Percentiles rank a stretch among this genome's conserved stretches.
These are phyloP conservation scores for Mortierella sp. DNA, from an alignment of 371 early-diverging fungal genomes.

Conservation along the genomic window DNA sequence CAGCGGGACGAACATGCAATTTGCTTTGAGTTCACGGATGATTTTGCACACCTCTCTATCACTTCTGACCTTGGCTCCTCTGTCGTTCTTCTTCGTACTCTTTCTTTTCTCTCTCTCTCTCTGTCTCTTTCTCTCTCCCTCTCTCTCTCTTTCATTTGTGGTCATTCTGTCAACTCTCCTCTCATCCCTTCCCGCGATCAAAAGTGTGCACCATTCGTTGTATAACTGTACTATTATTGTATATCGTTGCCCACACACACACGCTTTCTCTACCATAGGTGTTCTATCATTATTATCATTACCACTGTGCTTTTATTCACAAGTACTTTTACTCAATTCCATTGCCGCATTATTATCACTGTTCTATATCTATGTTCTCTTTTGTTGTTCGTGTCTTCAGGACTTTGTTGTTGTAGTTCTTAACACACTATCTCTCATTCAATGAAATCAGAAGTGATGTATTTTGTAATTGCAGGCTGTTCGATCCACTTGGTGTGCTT, in stretches of 20 bases:
- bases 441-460: constrained; percentile 12
- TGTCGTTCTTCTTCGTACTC: no score
- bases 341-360: constrained; percentile 4
- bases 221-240: constrained; percentile 33
- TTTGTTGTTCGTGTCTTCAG: constrained; percentile 4
- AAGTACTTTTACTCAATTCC: constrained; percentile 19
- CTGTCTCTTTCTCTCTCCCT: background rate
- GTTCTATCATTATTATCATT: constrained; percentile 14
- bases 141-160: constrained; percentile 1
- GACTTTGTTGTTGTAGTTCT: constrained; percentile 3
- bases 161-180: constrained; percentile 1
- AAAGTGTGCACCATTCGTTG: constrained; percentile 36
- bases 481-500: no score
- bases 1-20: no score
- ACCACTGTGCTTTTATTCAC: constrained; percentile 14
- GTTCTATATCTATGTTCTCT: constrained; percentile 14
- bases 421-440: background rate
- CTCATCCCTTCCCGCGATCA: constrained; percentile 6
- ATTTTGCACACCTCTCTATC: background rate
- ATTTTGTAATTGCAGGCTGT: background rate
- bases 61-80: no score
- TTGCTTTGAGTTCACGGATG: background rate
- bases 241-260: constrained; percentile 25
- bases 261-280: constrained; percentile 1
- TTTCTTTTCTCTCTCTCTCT: background rate